Evolutionary conservation across 768 basidiomycete species (phyloP).

Genomic region (Leccinum olivaceopallidum): DNA sequence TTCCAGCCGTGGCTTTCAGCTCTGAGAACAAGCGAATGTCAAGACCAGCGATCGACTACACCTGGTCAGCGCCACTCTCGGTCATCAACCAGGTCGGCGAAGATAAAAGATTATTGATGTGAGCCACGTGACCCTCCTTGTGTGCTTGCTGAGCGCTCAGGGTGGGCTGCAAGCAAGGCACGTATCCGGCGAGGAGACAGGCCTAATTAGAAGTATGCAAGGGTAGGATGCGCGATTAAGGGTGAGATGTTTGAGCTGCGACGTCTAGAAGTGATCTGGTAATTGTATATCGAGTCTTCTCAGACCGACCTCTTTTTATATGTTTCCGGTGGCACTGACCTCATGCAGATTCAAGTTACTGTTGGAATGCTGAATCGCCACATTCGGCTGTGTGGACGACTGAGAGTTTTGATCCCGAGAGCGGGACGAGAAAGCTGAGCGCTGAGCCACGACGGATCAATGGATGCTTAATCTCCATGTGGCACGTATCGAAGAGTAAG

Average conservation of each 20-base stretch:
- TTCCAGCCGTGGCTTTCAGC: slow-evolving; percentile 20
- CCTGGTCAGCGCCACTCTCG: slow-evolving; percentile 27
- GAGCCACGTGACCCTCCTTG: slow-evolving; percentile 29
- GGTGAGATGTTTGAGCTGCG: background rate
- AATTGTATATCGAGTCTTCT: background rate
- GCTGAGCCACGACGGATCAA: too few species aligned
- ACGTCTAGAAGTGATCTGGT: slow-evolving; percentile 3
- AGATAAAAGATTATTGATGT: slow-evolving; percentile 29
- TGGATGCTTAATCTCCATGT: too few species aligned
- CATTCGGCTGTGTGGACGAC: background rate
- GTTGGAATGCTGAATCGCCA: background rate
- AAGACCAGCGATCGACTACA: slow-evolving; percentile 24
- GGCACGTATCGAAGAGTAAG: too few species aligned
- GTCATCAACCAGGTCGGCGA: slow-evolving; percentile 33
- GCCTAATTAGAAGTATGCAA: slow-evolving; percentile 20
- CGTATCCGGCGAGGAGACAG: slow-evolving; percentile 30
- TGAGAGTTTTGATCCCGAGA: background rate
- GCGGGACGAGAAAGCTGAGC: background rate
- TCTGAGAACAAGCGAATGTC: slow-evolving; percentile 29
- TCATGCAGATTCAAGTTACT: background rate
- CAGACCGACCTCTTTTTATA: slow-evolving; percentile 24
- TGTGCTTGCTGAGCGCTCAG: slow-evolving; percentile 34
- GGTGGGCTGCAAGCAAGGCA: slow-evolving; percentile 35
- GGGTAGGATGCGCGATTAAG: background rate
- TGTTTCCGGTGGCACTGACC: background rate